Conservation (phyloP, 805 yeast species). For the Metschnikowia continentalis region DNA sequence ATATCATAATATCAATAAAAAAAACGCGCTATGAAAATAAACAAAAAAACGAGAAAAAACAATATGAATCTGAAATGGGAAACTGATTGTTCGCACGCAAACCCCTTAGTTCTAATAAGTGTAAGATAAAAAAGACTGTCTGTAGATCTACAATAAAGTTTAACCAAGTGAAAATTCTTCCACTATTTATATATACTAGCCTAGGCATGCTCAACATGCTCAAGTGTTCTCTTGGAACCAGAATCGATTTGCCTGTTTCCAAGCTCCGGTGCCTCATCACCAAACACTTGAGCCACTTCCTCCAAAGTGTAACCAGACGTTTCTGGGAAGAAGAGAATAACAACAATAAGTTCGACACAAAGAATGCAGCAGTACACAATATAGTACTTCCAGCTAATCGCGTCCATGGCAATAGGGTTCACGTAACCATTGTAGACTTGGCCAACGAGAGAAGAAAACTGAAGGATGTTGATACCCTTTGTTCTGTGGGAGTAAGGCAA, state of each 20-base stretch:
- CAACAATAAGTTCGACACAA: constrained; percentile 25
- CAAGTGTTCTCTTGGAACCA: constrained; percentile 3
- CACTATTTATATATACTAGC: background rate
- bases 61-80: too few species aligned
- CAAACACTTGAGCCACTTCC: constrained; percentile 41
- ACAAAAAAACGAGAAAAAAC: too few species aligned
- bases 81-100: too few species aligned
- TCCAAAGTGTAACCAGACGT: constrained; percentile 42
- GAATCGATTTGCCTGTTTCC: constrained; percentile 6
- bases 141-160: too few species aligned
- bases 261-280: constrained; percentile 23
- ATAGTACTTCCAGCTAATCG: constrained; percentile 42
- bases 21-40: too few species aligned
- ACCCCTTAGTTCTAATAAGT: too few species aligned
- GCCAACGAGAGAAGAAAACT: constrained; percentile 18
- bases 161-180: background rate
- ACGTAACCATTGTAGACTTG: constrained; percentile 23
- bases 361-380: constrained; percentile 34
- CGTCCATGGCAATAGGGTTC: constrained; percentile 35
- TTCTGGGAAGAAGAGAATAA: constrained; percentile 36
- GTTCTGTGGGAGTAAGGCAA: constrained; percentile 38
- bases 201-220: constrained; percentile 14
- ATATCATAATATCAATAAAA: too few species aligned
- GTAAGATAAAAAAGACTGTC: too few species aligned
- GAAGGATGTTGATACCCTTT: constrained; percentile 35